Evolutionary conservation across 768 basidiomycete genomes (phyloP), one percentile per base, ranked within the genome.

Genomic region (Lactarius indigo): DNA sequence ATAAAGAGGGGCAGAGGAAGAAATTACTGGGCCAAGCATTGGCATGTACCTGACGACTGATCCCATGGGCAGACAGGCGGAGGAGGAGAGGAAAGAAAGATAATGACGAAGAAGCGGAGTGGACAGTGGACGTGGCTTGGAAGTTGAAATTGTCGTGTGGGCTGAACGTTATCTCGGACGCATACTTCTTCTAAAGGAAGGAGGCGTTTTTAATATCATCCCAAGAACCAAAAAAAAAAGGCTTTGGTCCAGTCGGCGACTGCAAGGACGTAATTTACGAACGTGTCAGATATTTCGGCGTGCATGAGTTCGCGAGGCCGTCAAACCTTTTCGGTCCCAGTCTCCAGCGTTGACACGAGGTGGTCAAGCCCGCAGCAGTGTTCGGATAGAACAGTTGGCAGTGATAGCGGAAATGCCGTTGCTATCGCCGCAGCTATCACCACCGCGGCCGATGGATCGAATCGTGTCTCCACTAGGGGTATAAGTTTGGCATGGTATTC

Each of bases 101-200:
- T 57, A 7, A 13, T 4, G 12, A 17, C 30, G 23, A 31, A 35
- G 37, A 30, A 30, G n/a, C 23, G 31, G 42, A 23, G n/a, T n/a
- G n/a, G n/a, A n/a, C n/a, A n/a, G 15, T 31, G 26, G 23, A 59
- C 39, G 2, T 54, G 37, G 17, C 52, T 9, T 58, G 17, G 44
- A 33, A 33, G 44, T 15, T n/a, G 18, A 10, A 26, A 52, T 15
- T 52, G 6, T 52, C 18, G 37, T n/a, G 35, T 47, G 41, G 33
- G 37, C 35, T 57, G 42, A 55, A 61, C 33, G 20, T 33, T 47
- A n/a, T 65, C 64, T 35, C 31, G 42, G 54, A 39, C 20, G 17
- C 35, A 10, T n/a, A 17, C 28, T 57, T 39, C 42, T 50, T 35
- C 26, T 62, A 66, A 57, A 57, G 60, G 65, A 55, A 61, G 50